These are phyloP conservation scores for Pythium angustatum DNA, from an alignment of 352 stramenopile genomes.

Conservation along the genomic window DNA sequence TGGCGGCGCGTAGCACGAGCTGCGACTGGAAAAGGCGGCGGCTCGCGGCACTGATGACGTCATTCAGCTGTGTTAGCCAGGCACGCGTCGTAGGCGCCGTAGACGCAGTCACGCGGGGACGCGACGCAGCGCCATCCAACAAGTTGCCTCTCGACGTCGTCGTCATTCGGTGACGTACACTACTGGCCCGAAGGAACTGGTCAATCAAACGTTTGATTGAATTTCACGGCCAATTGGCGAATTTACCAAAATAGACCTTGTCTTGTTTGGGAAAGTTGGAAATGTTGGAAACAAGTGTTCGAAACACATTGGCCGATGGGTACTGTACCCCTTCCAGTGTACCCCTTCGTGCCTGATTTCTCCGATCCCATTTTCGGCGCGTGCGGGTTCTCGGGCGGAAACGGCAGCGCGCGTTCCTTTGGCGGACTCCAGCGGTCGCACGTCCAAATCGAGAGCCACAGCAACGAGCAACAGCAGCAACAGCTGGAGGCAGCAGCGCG, in stretches of 20 bases:
- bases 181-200: background rate
- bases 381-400: background rate
- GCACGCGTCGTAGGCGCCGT: background rate
- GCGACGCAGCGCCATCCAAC: background rate
- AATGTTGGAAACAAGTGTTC: conserved; percentile 13
- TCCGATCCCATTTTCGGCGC: conserved; percentile 20
- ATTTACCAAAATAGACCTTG: conserved; percentile 1
- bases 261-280: background rate
- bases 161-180: background rate
- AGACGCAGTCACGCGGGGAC: background rate
- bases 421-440: conserved; percentile 12
- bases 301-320: background rate
- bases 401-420: background rate
- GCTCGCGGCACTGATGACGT: conserved; percentile 44
- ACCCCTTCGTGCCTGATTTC: conserved; percentile 26
- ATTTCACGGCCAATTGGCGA: too few relatives aligned
- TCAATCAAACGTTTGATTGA: conserved; percentile 19
- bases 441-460: too few relatives aligned
- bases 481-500: too few relatives aligned
- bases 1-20: conserved; percentile 24
- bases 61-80: conserved; percentile 39
- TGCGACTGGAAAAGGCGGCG: conserved; percentile 54
- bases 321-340: conserved; percentile 5
- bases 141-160: conserved; percentile 17
- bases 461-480: background rate